Evolutionary conservation across 495 filamentous ascomycete species (phyloP).

Genomic region (Hypoxylon crocopeplum): DNA sequence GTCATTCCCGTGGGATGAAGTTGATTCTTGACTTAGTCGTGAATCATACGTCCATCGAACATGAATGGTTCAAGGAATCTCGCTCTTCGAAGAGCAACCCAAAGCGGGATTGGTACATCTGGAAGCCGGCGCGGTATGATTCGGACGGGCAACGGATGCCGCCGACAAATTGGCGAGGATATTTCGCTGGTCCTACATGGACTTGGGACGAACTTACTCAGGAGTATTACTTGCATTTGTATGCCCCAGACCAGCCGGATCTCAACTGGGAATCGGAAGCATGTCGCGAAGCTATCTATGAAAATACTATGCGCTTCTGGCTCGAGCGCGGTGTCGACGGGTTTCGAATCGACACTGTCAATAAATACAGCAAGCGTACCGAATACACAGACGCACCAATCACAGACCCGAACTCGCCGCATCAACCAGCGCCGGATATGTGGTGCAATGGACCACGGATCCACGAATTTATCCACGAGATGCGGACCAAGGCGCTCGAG

Average conservation of each 20-base stretch:
- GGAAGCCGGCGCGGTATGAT: conserved; percentile 66
- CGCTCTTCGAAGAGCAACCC: conserved; percentile 64
- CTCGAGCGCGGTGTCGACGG: conserved; percentile 70
- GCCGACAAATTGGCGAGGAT: conserved; percentile 74
- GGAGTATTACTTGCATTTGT: conserved; percentile 77
- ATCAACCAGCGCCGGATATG: conserved; percentile 56
- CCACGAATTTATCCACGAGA: conserved; percentile 69
- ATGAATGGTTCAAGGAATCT: conserved; percentile 76
- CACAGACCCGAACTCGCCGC: conserved; percentile 46
- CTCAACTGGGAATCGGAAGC: conserved; percentile 76
- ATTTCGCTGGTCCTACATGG: conserved; percentile 66
- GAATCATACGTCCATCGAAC: conserved; percentile 81
- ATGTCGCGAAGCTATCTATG: conserved; percentile 68
- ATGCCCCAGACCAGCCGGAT: conserved; percentile 70
- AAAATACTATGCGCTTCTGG: conserved; percentile 73
- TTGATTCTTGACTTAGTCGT: conserved; percentile 77
- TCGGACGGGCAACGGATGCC: conserved; percentile 65
- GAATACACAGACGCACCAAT: conserved; percentile 67
- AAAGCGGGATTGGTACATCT: conserved; percentile 78
- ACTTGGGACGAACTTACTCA: conserved; percentile 67
- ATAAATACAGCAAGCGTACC: conserved; percentile 67
- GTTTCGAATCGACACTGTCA: conserved; percentile 74
- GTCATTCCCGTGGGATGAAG: conserved; percentile 66
- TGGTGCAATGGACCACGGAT: conserved; percentile 71
- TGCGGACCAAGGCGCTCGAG: conserved; percentile 66